phyloP scores from a whole-genome alignment of 1,284 basidiomycete species.

The Puccinia horiana region DNA sequence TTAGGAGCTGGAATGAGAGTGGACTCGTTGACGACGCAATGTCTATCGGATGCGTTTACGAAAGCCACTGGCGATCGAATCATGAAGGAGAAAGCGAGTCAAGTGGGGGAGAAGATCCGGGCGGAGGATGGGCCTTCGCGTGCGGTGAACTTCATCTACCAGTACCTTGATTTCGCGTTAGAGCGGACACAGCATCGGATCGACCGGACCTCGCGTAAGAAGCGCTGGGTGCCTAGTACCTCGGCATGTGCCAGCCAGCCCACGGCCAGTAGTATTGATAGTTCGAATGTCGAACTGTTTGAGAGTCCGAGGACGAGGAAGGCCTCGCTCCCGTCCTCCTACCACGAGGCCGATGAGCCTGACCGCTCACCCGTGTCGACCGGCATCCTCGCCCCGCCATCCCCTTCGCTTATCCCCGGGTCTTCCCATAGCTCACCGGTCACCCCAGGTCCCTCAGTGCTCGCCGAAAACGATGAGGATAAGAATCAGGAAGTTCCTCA shows the following conservation, averaged over 20 bases:
- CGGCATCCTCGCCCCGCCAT: background rate
- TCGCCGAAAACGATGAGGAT: background rate
- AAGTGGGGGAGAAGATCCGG: constrained; percentile 55
- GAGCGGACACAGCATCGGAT: constrained; percentile 46
- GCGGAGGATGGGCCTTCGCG: constrained; percentile 54
- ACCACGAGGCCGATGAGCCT: background rate
- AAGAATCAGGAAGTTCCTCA: background rate
- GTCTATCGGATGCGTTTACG: constrained; percentile 73
- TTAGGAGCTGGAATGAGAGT: constrained; percentile 73
- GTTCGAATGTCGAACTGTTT: background rate
- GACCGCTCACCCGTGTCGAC: background rate
- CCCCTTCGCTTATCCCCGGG: background rate
- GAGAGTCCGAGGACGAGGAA: constrained; percentile 3
- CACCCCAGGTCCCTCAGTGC: background rate
- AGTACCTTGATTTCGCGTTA: constrained; percentile 43
- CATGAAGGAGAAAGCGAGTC: constrained; percentile 56
- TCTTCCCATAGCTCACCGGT: background rate
- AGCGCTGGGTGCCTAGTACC: background rate
- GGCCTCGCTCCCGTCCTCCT: background rate
- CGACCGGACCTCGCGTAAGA: constrained; percentile 13
- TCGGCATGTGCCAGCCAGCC: background rate
- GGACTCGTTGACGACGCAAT: constrained; percentile 76
- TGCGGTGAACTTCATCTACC: constrained; percentile 53
- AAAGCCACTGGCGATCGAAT: constrained; percentile 74
- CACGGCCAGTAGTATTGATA: background rate